Evolutionary conservation across 306 rosid genomes (phyloP).

Genomic region (Boehmeria nivea): DNA sequence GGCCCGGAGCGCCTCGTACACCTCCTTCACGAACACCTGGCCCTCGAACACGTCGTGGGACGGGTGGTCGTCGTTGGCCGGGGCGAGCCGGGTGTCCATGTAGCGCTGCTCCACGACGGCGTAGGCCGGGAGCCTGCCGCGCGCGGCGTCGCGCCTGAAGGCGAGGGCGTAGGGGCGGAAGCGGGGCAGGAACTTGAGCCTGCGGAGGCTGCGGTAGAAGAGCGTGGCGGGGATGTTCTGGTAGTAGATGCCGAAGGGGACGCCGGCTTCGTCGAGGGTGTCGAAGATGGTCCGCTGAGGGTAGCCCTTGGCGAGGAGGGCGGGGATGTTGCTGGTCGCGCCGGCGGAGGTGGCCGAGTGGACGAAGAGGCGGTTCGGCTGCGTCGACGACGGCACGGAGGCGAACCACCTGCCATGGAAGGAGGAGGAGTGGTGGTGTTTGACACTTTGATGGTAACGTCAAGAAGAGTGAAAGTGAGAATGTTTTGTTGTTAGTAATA

Average conservation of each 20-base stretch:
- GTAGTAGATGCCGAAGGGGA: conserved; percentile 71
- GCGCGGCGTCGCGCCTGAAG: conserved; percentile 48
- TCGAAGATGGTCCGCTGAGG: conserved; percentile 79
- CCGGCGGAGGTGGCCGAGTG: conserved; percentile 82
- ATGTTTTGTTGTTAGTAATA: too few relatives aligned
- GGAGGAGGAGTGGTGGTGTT: too few relatives aligned
- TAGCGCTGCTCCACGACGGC: conserved; percentile 84
- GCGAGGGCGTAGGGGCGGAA: conserved; percentile 43
- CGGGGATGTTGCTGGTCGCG: conserved; percentile 64
- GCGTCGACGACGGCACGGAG: conserved; percentile 73
- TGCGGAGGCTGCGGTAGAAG: conserved; percentile 61
- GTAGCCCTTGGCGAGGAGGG: conserved; percentile 47
- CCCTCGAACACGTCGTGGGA: conserved; percentile 86
- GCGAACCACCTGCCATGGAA: conserved; percentile 75
- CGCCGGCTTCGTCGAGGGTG: conserved; percentile 41
- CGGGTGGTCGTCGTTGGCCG: conserved; percentile 88
- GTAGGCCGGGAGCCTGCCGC: conserved; percentile 56
- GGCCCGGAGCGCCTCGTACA: conserved; percentile 72
- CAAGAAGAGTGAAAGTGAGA: too few relatives aligned
- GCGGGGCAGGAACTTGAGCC: conserved; percentile 43
- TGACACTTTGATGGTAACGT: too few relatives aligned
- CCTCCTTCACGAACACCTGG: conserved; percentile 81
- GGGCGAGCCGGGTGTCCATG: conserved; percentile 36
- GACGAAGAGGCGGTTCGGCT: conserved; percentile 77
- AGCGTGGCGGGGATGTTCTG: conserved; percentile 72